Conservation (phyloP, 441 rosid species). For the Eruca vesicaria region DNA sequence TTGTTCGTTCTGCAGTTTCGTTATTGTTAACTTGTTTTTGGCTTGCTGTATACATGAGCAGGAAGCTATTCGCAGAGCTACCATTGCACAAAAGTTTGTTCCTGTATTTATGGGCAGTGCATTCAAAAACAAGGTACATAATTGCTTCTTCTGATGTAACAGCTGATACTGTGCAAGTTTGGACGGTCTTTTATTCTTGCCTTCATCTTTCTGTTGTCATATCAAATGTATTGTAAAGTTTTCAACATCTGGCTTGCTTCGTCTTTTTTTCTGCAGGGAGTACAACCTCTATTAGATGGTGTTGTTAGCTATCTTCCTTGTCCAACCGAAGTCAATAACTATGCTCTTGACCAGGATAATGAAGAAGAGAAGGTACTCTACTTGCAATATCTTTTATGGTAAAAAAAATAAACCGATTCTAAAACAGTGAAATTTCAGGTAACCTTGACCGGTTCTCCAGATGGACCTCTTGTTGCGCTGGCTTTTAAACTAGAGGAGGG, state of each 20-base stretch:
- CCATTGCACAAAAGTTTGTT: slow-evolving; percentile 76
- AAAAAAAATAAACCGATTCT: not conserved
- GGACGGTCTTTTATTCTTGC: not conserved
- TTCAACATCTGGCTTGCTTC: slow-evolving; percentile 7
- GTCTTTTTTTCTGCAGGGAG: slow-evolving; percentile 56
- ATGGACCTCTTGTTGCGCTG: slow-evolving; percentile 97
- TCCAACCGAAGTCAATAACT: slow-evolving; percentile 84
- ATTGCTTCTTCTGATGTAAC: not conserved
- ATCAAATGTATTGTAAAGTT: not conserved
- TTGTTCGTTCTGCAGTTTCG: slow-evolving; percentile 1
- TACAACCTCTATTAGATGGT: slow-evolving; percentile 91
- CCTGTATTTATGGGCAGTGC: slow-evolving; percentile 99
- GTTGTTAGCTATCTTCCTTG: slow-evolving; percentile 86
- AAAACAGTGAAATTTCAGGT: slow-evolving; percentile 52
- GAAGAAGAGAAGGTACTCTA: slow-evolving; percentile 78
- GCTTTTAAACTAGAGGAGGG: slow-evolving; percentile 99
- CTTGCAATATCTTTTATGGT: not conserved
- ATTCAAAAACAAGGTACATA: slow-evolving; percentile 98
- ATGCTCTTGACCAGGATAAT: slow-evolving; percentile 91
- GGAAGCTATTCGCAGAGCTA: slow-evolving; percentile 96
- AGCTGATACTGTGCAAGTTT: slow-evolving; percentile 7
- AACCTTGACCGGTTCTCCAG: slow-evolving; percentile 77
- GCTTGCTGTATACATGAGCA: slow-evolving; percentile 30
- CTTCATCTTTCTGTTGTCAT: not conserved
- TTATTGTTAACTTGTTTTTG: not conserved